Conservation (phyloP, 768 basidiomycete species). For the Rhizopogon sp. region DNA sequence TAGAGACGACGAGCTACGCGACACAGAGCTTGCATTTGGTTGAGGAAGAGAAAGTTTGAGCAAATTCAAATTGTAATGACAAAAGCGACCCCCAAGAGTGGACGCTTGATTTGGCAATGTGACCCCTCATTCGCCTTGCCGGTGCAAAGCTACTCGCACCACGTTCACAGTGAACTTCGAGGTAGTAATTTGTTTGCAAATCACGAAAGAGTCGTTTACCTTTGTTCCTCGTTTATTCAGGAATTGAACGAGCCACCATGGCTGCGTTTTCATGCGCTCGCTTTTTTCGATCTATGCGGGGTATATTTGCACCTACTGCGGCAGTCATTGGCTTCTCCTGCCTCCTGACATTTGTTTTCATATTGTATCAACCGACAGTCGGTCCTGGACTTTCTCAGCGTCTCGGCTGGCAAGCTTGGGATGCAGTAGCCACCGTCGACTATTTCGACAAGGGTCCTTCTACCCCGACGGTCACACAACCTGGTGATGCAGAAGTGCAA, state of each 20-base stretch:
- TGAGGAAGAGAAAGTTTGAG: background rate
- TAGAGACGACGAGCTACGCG: conserved; percentile 36
- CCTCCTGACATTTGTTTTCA: conserved; percentile 70
- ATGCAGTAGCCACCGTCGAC: conserved; percentile 40
- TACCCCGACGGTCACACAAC: background rate
- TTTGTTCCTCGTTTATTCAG: conserved; percentile 4
- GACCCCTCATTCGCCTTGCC: background rate
- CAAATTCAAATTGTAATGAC: background rate
- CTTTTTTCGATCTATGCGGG: conserved; percentile 47
- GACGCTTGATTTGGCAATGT: background rate
- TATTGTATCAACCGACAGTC: conserved; percentile 74
- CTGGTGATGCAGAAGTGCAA: background rate
- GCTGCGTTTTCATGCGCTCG: conserved; percentile 32
- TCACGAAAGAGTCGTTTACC: background rate
- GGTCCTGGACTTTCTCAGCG: conserved; percentile 69
- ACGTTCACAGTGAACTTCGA: background rate
- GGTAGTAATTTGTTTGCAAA: background rate
- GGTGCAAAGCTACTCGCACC: background rate
- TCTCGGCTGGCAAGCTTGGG: conserved; percentile 91
- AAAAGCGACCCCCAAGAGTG: background rate
- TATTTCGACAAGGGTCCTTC: conserved; percentile 1
- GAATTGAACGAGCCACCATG: conserved; percentile 26
- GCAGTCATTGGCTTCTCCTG: conserved; percentile 63
- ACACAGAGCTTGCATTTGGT: conserved; percentile 26
- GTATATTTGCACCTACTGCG: conserved; percentile 53